Conservation (phyloP, 192 early-diverging fungal genomes). For the Dissophora ornata region DNA sequence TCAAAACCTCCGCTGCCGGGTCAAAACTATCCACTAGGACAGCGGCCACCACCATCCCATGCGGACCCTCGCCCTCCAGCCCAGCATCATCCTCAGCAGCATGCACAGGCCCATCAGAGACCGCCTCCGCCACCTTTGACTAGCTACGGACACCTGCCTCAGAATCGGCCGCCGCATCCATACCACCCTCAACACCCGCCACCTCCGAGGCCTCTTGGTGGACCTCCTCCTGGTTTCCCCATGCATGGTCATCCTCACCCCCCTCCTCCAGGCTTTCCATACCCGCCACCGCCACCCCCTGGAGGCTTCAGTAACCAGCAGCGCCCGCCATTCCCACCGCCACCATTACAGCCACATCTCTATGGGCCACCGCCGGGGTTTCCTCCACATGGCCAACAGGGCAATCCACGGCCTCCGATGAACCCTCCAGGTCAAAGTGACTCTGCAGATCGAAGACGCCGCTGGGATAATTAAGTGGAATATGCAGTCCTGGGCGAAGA, state of each 20-base stretch:
- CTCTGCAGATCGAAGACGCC: constrained; percentile 11
- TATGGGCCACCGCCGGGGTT: constrained; percentile 8
- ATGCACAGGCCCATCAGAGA: background rate
- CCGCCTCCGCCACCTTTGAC: constrained; percentile 9
- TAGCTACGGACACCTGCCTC: constrained; percentile 8
- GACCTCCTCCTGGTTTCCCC: constrained; percentile 1
- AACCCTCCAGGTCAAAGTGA: background rate
- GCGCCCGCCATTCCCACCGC: constrained; percentile 8
- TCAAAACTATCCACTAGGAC: background rate
- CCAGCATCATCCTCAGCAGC: background rate
- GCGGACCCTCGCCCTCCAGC: background rate
- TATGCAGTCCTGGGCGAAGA: too few relatives aligned
- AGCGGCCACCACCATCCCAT: background rate
- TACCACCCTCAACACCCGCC: background rate
- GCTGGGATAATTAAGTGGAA: constrained; percentile 21
- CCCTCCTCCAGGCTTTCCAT: constrained; percentile 16
- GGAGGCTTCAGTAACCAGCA: constrained; percentile 2
- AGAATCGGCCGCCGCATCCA: constrained; percentile 1
- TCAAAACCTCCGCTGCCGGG: background rate
- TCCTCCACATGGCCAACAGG: constrained; percentile 3
- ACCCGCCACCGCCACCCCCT: constrained; percentile 8
- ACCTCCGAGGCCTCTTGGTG: constrained; percentile 3
- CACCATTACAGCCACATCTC: background rate
- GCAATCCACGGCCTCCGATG: background rate
- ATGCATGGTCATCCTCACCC: constrained; percentile 11